Conservation (phyloP, 768 basidiomycete species). For the Termitomyces sp. region DNA sequence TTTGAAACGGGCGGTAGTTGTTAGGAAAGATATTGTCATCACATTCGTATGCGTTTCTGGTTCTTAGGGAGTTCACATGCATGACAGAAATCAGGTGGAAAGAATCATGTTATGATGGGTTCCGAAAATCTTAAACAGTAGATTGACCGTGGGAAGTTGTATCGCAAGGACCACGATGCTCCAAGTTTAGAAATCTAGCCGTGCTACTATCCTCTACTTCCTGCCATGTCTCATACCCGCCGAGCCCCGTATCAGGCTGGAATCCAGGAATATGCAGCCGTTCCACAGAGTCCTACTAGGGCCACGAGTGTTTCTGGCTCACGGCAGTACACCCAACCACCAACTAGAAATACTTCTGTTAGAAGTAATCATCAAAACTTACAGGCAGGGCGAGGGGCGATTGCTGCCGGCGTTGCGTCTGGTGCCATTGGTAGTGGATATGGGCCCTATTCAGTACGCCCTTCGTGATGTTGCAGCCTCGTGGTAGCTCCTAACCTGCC, state of each 20-base stretch:
- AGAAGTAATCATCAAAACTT: conserved; percentile 25
- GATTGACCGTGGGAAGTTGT: conserved; percentile 12
- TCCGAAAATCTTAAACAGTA: not conserved
- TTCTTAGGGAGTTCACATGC: too few species aligned
- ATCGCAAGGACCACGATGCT: not conserved
- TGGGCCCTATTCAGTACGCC: conserved; percentile 81
- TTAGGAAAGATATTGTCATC: not conserved
- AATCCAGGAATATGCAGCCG: conserved; percentile 57
- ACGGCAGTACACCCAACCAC: conserved; percentile 18
- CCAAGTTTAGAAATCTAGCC: conserved; percentile 9
- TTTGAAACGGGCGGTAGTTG: not conserved
- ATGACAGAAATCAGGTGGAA: not conserved
- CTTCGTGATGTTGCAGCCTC: not conserved
- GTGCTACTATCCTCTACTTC: conserved; percentile 16
- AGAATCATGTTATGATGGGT: not conserved
- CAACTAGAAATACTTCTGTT: conserved; percentile 17
- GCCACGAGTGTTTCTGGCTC: conserved; percentile 16
- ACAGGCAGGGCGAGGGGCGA: conserved; percentile 43
- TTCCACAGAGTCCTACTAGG: conserved; percentile 57
- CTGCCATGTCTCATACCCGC: conserved; percentile 33
- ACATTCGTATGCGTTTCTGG: not conserved
- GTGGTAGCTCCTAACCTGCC: conserved; percentile 10
- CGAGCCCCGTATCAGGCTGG: conserved; percentile 35
- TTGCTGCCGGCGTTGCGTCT: conserved; percentile 74
- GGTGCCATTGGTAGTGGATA: conserved; percentile 77